phyloP scores from a whole-genome alignment of 2,329 filamentous ascomycete genomes.

The Colletotrichum tamarilloi region DNA sequence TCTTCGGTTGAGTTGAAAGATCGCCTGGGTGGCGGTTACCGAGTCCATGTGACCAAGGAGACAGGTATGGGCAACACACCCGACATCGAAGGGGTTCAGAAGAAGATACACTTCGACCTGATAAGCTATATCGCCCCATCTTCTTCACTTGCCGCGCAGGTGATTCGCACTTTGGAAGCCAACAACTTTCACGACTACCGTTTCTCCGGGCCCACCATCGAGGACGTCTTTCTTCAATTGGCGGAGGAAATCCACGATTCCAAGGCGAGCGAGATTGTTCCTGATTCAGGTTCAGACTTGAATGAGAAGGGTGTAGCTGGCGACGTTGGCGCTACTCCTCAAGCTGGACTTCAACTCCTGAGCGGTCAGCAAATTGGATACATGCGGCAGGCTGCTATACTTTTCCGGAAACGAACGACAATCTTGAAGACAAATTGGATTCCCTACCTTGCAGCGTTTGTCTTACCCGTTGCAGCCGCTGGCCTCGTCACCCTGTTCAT shows the following conservation, averaged over 20 bases:
- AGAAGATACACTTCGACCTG: conserved; percentile 74
- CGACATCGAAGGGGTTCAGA: conserved; percentile 65
- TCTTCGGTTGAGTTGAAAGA: conserved; percentile 90
- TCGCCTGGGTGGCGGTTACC: conserved; percentile 83
- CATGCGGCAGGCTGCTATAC: conserved; percentile 74
- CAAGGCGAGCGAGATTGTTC: conserved; percentile 33
- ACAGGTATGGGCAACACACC: conserved; percentile 58
- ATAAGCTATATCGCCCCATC: conserved; percentile 78
- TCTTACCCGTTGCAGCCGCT: conserved; percentile 83
- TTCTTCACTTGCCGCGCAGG: conserved; percentile 76
- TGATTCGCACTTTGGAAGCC: conserved; percentile 76
- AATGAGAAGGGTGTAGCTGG: conserved; percentile 42
- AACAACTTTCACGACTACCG: conserved; percentile 80
- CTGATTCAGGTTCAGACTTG: conserved; percentile 12
- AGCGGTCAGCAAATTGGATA: conserved; percentile 78
- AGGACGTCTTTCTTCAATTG: conserved; percentile 90
- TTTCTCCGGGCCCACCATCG: conserved; percentile 88
- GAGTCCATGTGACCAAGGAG: conserved; percentile 77
- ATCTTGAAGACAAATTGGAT: conserved; percentile 84
- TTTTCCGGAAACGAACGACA: conserved; percentile 82
- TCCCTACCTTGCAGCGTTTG: conserved; percentile 78
- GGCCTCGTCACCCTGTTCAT: conserved; percentile 84
- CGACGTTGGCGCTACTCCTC: conserved; percentile 8
- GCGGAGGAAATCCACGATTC: conserved; percentile 78
- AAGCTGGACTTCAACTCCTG: conserved; percentile 64